Percentiles rank a stretch among this genome's conserved stretches.
phyloP scores from a whole-genome alignment of 345 rosid species.

The Populus alba region DNA sequence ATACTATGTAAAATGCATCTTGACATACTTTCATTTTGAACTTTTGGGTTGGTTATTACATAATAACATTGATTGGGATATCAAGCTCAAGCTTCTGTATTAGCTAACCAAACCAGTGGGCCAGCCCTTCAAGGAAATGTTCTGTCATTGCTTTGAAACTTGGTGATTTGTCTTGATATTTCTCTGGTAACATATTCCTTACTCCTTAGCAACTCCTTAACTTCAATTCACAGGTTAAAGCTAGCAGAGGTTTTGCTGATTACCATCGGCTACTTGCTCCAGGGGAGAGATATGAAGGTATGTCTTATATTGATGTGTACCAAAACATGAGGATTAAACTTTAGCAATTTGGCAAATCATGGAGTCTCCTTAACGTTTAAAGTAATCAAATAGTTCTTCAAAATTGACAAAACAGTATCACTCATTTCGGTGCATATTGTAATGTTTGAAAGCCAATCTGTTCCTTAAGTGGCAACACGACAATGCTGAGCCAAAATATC shows the following conservation, averaged over 20 bases:
- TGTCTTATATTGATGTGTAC: background rate
- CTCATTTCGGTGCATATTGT: background rate
- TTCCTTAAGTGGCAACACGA: background rate
- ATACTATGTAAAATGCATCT: too few relatives aligned
- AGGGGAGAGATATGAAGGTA: slow-evolving; percentile 77
- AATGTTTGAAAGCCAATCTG: background rate
- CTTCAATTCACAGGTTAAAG: slow-evolving; percentile 50
- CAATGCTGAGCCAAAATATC: background rate
- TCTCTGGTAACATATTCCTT: background rate
- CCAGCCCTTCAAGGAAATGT: background rate
- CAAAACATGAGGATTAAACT: background rate
- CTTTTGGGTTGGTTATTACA: too few relatives aligned
- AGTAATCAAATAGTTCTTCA: background rate
- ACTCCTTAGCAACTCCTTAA: background rate
- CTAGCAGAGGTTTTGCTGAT: slow-evolving; percentile 62
- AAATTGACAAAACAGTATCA: background rate
- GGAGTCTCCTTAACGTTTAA: background rate
- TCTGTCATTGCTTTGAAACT: background rate
- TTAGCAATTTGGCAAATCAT: background rate
- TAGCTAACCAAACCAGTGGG: background rate
- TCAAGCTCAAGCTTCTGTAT: background rate
- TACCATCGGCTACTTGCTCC: slow-evolving; percentile 79
- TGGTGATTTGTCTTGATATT: background rate
- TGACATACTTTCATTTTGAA: too few relatives aligned
- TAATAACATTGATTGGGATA: background rate